Evolutionary conservation across 345 rosid species (phyloP), one percentile per base, ranked within the genome.

Genomic region (Aurinia saxatilis): DNA sequence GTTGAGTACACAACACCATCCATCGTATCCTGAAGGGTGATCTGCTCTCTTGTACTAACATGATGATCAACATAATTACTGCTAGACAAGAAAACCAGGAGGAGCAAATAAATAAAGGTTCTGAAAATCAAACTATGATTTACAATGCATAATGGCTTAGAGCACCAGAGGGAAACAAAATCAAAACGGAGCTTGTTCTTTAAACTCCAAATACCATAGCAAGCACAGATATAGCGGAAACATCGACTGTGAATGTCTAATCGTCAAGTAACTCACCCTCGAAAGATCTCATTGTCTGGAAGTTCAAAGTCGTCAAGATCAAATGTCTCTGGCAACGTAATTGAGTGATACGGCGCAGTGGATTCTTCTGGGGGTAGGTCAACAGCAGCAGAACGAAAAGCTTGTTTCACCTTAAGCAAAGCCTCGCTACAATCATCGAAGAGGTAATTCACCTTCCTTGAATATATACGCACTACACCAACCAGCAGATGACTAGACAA

Each of bases 241-340:
- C 10, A 9, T 27, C 33, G 7, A 30, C 52, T 23, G 18, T 54
- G 51, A 39, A 31, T 36, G 5, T 38, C 14, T 33, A 46, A 40
- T 11, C 14, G 34, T 47, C 12, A 6, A 37, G 47, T 52, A 75
- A 84, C 97, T 75, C 73, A 95, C 99, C 98, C 93, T 67, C 90
- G 98, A 65, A 88, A 83, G 15, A 86, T 76, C 60, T 88, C 99
- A 77, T 78, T 88, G 59, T 95, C 96, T 76, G 97, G 99, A 65
- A 95, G 87, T 89, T 95, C 99, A 79, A 95, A 95, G 69, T 95
- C 99, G 77, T 90, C 99, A 73, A 95, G 99, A 81, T 95, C 99
- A 80, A 95, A 95, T 27, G 99, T 95, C 88, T 95, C 99, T 2
- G 99, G 99, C 82, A 95, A 80, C 25, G 99, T 95, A 62, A 95